phyloP scores from a whole-genome alignment of 2,329 filamentous ascomycete genomes.

The Cytospora piceae region DNA sequence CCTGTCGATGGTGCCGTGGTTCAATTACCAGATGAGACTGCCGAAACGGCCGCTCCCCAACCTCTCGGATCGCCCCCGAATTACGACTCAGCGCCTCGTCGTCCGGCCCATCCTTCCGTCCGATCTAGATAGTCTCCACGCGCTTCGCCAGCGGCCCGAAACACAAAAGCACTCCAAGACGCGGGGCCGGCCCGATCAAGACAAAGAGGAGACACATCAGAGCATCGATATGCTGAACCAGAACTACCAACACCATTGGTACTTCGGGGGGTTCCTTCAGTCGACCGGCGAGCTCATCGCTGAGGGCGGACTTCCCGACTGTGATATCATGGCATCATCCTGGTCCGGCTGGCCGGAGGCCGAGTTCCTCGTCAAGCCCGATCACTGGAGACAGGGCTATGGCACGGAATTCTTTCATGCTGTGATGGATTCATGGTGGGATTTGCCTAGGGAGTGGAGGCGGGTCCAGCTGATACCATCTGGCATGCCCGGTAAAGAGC shows the following conservation, averaged over 20 bases:
- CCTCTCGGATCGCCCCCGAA: slow-evolving; percentile 7
- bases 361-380: slow-evolving; percentile 23
- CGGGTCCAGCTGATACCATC: slow-evolving; percentile 19
- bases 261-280: slow-evolving; percentile 17
- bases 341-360: slow-evolving; percentile 26
- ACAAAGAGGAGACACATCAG: slow-evolving; percentile 6
- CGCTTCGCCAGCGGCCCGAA: slow-evolving; percentile 4
- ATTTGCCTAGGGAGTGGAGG: slow-evolving; percentile 20
- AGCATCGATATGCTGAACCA: neutral
- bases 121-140: slow-evolving; percentile 8
- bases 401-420: slow-evolving; percentile 24
- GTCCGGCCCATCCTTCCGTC: slow-evolving; percentile 5
- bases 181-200: slow-evolving; percentile 9
- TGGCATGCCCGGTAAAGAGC: neutral
- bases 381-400: slow-evolving; percentile 29
- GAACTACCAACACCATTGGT: slow-evolving; percentile 4
- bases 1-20: slow-evolving; percentile 9
- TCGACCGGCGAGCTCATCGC: slow-evolving; percentile 19
- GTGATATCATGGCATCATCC: slow-evolving; percentile 7
- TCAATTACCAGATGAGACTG: slow-evolving; percentile 12
- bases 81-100: slow-evolving; percentile 8
- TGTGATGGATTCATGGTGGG: slow-evolving; percentile 26
- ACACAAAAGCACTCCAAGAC: slow-evolving; percentile 2
- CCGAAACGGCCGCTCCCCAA: slow-evolving; percentile 7
- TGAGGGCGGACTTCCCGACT: slow-evolving; percentile 13